Evolutionary conservation across 441 rosid genomes (phyloP).

Genomic region (Raphanus hybrid): DNA sequence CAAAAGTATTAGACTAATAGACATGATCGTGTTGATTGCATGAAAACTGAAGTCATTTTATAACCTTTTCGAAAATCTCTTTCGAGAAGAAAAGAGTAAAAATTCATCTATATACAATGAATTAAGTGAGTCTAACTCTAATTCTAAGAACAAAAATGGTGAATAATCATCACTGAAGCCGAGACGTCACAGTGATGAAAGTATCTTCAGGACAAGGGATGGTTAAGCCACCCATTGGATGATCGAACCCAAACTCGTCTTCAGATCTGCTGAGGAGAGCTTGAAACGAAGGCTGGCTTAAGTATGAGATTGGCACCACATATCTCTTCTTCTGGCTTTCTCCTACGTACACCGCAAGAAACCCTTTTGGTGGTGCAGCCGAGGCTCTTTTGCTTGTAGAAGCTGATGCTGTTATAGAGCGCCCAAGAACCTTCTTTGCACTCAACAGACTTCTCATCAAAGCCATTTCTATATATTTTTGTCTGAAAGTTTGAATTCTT

Average conservation of each 20-base stretch:
- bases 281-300: too few relatives aligned
- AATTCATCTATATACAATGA: constrained; percentile 6
- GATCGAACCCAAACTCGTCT: too few relatives aligned
- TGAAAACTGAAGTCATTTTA: background rate
- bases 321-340: too few relatives aligned
- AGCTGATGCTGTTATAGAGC: too few relatives aligned
- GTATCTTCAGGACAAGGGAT: too few relatives aligned
- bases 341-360: constrained; percentile 28
- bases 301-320: too few relatives aligned
- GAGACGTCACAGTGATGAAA: too few relatives aligned
- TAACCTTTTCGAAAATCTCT: background rate
- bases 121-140: background rate
- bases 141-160: background rate
- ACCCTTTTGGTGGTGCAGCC: constrained; percentile 32
- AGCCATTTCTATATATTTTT: constrained; percentile 22
- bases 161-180: too few relatives aligned
- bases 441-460: constrained; percentile 28
- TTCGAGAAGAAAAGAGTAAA: background rate
- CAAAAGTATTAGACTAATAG: too few relatives aligned
- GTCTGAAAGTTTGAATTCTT: constrained; percentile 13
- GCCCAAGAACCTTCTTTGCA: constrained; percentile 22
- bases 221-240: too few relatives aligned
- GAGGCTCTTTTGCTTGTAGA: too few relatives aligned
- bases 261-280: too few relatives aligned
- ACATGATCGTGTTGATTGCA: background rate